Evolutionary conservation across 371 early-diverging fungal species (phyloP).

Genomic region (Blyttiomyces sp.): DNA sequence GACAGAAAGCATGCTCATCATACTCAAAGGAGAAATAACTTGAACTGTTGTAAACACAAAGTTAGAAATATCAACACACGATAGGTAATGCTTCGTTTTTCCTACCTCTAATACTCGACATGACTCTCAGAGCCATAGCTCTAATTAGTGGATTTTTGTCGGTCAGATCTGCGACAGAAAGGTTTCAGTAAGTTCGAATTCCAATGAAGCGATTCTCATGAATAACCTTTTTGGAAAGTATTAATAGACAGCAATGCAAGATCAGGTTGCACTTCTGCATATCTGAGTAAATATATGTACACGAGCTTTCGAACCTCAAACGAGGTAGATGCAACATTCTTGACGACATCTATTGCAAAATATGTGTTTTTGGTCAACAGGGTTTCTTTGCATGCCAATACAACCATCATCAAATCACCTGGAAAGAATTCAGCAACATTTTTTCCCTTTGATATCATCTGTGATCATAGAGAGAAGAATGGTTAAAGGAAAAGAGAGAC

Average conservation of each 20-base stretch:
- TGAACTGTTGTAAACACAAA: slow-evolving; percentile 49
- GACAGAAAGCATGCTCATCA: background rate
- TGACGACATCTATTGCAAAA: slow-evolving; percentile 73
- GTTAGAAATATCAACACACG: background rate
- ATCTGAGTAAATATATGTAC: slow-evolving; percentile 88
- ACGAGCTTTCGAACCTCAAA: slow-evolving; percentile 90
- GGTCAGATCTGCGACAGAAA: slow-evolving; percentile 62
- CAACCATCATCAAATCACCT: slow-evolving; percentile 18
- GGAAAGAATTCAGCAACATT: slow-evolving; percentile 91
- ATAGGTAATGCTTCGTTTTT: background rate
- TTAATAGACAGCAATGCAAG: slow-evolving; percentile 91
- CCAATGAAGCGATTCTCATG: too few species aligned
- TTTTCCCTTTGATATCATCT: slow-evolving; percentile 90
- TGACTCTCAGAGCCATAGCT: slow-evolving; percentile 91
- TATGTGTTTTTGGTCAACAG: background rate
- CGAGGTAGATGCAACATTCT: slow-evolving; percentile 89
- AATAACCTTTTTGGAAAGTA: slow-evolving; percentile 79
- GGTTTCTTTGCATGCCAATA: background rate
- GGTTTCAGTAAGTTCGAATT: background rate
- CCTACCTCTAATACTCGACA: slow-evolving; percentile 82
- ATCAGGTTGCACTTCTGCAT: slow-evolving; percentile 94
- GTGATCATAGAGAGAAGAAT: background rate
- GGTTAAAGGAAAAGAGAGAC: background rate
- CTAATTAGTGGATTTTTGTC: slow-evolving; percentile 90
- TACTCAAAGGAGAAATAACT: slow-evolving; percentile 72